A percentile compares a stretch with the other conserved stretches of the same genome.
Conservation (phyloP, 805 yeast species). For the Scheffersomyces coipomensis region DNA sequence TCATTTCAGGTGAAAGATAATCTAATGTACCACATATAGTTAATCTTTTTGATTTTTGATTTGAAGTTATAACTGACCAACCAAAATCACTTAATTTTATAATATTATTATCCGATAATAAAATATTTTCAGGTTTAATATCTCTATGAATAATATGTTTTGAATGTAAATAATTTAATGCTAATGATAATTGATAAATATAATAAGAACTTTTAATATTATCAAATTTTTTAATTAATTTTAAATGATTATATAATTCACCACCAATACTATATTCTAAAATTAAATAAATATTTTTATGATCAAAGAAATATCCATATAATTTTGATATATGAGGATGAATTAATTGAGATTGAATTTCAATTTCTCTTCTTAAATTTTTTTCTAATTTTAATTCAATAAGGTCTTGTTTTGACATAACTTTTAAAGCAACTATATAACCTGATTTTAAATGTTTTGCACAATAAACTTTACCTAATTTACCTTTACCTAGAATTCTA, state of each 20-base stretch:
- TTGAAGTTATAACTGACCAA: constrained; percentile 67
- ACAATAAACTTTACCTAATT: constrained; percentile 89
- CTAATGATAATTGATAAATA: constrained; percentile 79
- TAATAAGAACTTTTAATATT: constrained; percentile 76
- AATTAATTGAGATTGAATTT: constrained; percentile 75
- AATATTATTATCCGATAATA: constrained; percentile 71
- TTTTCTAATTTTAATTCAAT: constrained; percentile 72
- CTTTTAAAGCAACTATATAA: constrained; percentile 85
- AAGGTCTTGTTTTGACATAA: constrained; percentile 82
- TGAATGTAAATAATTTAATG: constrained; percentile 72
- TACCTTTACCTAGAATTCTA: constrained; percentile 85
- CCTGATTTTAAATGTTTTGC: constrained; percentile 75
- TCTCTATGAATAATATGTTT: constrained; percentile 88
- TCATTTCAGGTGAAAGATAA: constrained; percentile 94
- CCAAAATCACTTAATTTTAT: constrained; percentile 93
- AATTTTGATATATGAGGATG: constrained; percentile 81
- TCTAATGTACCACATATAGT: constrained; percentile 96
- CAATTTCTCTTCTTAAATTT: constrained; percentile 88
- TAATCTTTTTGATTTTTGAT: constrained; percentile 44
- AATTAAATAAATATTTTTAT: constrained; percentile 74
- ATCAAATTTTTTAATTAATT: constrained; percentile 64
- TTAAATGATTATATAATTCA: constrained; percentile 75
- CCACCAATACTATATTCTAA: constrained; percentile 86
- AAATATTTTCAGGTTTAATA: constrained; percentile 89
- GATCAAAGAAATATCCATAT: constrained; percentile 84